Base-by-base conservation (phyloP, 208 protist genomes). In the Balamuthia mandrillaris region DNA sequence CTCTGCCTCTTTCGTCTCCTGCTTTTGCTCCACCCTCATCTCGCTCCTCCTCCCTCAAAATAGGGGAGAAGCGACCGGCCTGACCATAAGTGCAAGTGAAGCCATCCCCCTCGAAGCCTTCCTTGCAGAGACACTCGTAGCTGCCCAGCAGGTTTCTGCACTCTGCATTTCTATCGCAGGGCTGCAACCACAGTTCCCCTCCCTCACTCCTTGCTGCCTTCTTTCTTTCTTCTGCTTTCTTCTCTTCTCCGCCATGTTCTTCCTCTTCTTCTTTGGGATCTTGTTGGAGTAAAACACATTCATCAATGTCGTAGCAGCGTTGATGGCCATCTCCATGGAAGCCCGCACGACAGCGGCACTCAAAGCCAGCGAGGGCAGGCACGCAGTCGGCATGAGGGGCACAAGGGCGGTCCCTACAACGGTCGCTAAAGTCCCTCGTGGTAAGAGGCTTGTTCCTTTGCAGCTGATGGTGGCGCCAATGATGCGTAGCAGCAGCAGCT, bases 71-170 rank as follows among this genome's bases (percentile, higher is more conserved):
- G 27, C 16, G 39, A 24, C 75, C 75, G 9, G 24, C 0, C 3
- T 82, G 24, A 21, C 54, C 49, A 24, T 66, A 54, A 7, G 52
- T 24, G 49, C 74, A 81, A 18, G 74, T 9, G 16, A 81, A 21
- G 4, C 74, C 74, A 65, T 81, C 74, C 16, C 74, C 74, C 35
- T 66, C 27, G 39, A 47, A 83, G 18, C 75, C 75, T 18, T 83
- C 75, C 29, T 35, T 37, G 56, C 75, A 83, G 33, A n/a, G 18
- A 31, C 75, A 83, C 0, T 66, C 5, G 52, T 29, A 83, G 14
- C n/a, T n/a, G 27, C 75, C 75, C 33, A 52, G 35, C 16, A 35
- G 0, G 24, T 83, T 83, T 18, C n/a, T 66, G 56, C 75, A 83
- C 2, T 29, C n/a, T 31, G 75, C 75, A 24, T 24, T 7, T 7